These are phyloP conservation scores for Debaryomycetaceae sp. DNA, from an alignment of 1,139 yeast species.

Conservation along the genomic window DNA sequence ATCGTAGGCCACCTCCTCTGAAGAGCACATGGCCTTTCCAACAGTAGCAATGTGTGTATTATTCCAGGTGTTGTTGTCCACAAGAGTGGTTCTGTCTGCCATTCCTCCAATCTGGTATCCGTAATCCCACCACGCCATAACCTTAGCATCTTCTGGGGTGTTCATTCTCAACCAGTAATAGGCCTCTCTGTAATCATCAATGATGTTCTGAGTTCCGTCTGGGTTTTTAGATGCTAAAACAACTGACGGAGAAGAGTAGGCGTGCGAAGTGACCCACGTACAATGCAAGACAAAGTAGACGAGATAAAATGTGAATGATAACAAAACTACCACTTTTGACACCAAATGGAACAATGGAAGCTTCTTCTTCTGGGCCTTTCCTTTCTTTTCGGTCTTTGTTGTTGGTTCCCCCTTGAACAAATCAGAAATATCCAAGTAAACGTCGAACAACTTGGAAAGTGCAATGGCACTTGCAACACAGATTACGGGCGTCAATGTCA, in stretches of 20 bases:
- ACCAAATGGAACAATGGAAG: constrained; percentile 36
- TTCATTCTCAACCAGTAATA: constrained; percentile 99
- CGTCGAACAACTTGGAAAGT: constrained; percentile 76
- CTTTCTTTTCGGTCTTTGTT: constrained; percentile 8
- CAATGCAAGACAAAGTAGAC: constrained; percentile 87
- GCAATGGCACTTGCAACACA: constrained; percentile 91
- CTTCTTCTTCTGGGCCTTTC: constrained; percentile 10
- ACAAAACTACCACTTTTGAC: constrained; percentile 61
- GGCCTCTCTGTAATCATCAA: constrained; percentile 98
- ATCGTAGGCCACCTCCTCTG: constrained; percentile 85
- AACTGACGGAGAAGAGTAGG: constrained; percentile 97
- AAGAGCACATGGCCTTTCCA: constrained; percentile 94
- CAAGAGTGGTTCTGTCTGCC: constrained; percentile 98
- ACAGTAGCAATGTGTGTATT: constrained; percentile 99
- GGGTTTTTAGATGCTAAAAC: constrained; percentile 82
- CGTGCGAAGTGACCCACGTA: constrained; percentile 95
- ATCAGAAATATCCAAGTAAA: constrained; percentile 68
- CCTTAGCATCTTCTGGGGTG: constrained; percentile 91
- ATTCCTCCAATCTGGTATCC: constrained; percentile 99
- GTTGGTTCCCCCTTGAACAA: constrained; percentile 19
- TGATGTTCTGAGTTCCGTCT: constrained; percentile 81
- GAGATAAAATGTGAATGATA: constrained; percentile 73
- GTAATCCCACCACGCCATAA: constrained; percentile 99
- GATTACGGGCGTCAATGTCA: constrained; percentile 92
- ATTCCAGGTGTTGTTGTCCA: constrained; percentile 99